Evolutionary conservation across 768 basidiomycete genomes (phyloP).

Genomic region (Amyloporia xantha): DNA sequence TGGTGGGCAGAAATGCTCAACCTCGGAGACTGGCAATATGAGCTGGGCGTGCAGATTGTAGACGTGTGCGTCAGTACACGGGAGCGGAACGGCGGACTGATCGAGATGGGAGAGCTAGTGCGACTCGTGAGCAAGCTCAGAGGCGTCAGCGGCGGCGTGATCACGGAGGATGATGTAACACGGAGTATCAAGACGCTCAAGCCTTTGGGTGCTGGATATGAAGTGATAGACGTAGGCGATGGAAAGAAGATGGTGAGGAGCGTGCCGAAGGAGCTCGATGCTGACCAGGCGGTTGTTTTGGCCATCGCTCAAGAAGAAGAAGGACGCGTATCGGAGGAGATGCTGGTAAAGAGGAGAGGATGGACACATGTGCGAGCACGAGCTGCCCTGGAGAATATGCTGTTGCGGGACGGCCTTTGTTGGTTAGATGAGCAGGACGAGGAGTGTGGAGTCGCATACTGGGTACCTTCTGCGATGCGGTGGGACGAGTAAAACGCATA

Average conservation of each 20-base stretch:
- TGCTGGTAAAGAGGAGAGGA: conserved; percentile 51
- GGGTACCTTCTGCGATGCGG: conserved; percentile 82
- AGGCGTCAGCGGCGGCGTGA: conserved; percentile 54
- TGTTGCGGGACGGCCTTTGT: conserved; percentile 83
- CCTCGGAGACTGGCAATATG: conserved; percentile 92
- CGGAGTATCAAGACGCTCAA: conserved; percentile 81
- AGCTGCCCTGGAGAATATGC: conserved; percentile 82
- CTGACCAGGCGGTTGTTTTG: conserved; percentile 80
- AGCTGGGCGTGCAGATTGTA: conserved; percentile 92
- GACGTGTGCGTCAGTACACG: conserved; percentile 86
- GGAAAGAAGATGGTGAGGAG: conserved; percentile 77
- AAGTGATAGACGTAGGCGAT: conserved; percentile 66
- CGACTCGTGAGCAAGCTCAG: conserved; percentile 72
- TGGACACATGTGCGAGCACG: conserved; percentile 79
- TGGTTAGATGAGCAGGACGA: conserved; percentile 94
- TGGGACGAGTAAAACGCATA: conserved; percentile 64
- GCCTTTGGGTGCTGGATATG: conserved; percentile 89
- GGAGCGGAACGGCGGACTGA: conserved; percentile 87
- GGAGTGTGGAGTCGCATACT: conserved; percentile 59
- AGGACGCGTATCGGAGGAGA: conserved; percentile 63
- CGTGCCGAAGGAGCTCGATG: conserved; percentile 85
- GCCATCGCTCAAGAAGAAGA: conserved; percentile 63
- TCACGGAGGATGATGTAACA: conserved; percentile 82
- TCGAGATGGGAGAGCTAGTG: conserved; percentile 82
- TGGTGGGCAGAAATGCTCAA: conserved; percentile 90